These are phyloP conservation scores for Aspergillus haitiensis DNA, from an alignment of 495 filamentous ascomycete species.

Conservation along the genomic window DNA sequence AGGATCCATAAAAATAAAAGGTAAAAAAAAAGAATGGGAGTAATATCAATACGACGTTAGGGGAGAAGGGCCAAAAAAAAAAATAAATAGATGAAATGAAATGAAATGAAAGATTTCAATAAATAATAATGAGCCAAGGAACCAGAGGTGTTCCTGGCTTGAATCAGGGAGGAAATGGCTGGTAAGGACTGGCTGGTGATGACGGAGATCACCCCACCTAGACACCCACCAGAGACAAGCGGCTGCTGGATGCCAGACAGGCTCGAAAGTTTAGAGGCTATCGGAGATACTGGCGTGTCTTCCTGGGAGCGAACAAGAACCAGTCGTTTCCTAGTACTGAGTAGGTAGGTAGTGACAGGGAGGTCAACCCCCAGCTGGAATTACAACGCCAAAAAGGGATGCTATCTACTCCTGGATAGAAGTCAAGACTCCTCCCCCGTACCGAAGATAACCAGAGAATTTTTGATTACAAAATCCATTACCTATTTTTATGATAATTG, in stretches of 20 bases:
- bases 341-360: slow-evolving; percentile 2
- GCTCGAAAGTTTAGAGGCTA: slow-evolving; percentile 18
- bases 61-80: slow-evolving; percentile 5
- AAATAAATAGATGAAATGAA: slow-evolving; percentile 16
- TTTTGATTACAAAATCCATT: not conserved
- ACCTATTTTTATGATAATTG: not conserved
- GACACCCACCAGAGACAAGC: slow-evolving; percentile 25
- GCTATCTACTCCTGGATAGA: slow-evolving; percentile 5
- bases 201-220: slow-evolving; percentile 32
- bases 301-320: slow-evolving; percentile 17
- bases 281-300: slow-evolving; percentile 10
- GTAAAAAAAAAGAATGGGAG: not conserved
- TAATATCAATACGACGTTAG: not conserved
- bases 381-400: slow-evolving; percentile 20
- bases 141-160: slow-evolving; percentile 33
- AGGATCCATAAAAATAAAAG: slow-evolving; percentile 14
- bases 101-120: slow-evolving; percentile 8
- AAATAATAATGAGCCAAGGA: slow-evolving; percentile 24
- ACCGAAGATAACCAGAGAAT: no score
- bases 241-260: slow-evolving; percentile 26
- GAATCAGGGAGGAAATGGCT: slow-evolving; percentile 30
- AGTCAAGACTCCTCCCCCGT: no score
- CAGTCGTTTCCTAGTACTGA: slow-evolving; percentile 18
- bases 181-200: slow-evolving; percentile 28
- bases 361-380: slow-evolving; percentile 15